phyloP scores from a whole-genome alignment of 2,329 filamentous ascomycete genomes.

The Penicillium thymicola region DNA sequence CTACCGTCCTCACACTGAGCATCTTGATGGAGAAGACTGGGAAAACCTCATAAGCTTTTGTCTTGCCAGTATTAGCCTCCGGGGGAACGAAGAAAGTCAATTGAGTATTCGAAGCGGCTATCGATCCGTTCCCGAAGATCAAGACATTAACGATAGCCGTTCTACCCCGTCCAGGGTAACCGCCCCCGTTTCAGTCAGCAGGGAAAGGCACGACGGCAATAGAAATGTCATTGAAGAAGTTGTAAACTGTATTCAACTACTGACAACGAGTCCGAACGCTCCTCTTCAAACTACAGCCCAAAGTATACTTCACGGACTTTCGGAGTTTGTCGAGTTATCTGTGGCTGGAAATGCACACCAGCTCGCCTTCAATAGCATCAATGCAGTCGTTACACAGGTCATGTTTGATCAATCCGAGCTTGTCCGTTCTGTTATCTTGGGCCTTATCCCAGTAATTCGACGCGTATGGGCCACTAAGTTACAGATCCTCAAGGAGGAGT shows the following conservation, averaged over 20 bases:
- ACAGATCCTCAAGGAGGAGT: constrained; percentile 67
- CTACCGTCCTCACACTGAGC: constrained; percentile 74
- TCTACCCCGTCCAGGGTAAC: constrained; percentile 32
- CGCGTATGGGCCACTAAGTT: constrained; percentile 71
- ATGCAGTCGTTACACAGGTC: constrained; percentile 63
- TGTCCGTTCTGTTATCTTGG: constrained; percentile 57
- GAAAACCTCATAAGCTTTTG: constrained; percentile 68
- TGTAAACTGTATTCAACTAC: constrained; percentile 62
- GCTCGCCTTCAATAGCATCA: constrained; percentile 71
- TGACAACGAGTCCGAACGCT: constrained; percentile 65
- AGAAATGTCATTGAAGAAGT: constrained; percentile 51
- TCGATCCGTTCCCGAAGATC: constrained; percentile 28
- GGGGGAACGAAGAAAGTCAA: constrained; percentile 28
- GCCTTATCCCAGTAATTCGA: constrained; percentile 67
- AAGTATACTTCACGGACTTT: constrained; percentile 54
- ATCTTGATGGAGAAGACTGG: constrained; percentile 69
- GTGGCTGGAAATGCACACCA: constrained; percentile 62
- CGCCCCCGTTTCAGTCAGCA: constrained; percentile 25
- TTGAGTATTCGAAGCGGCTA: constrained; percentile 29
- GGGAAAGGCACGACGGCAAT: constrained; percentile 26
- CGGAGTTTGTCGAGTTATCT: constrained; percentile 61
- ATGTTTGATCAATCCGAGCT: constrained; percentile 67
- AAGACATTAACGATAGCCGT: constrained; percentile 24
- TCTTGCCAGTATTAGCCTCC: constrained; percentile 53
- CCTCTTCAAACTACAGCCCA: constrained; percentile 58